phyloP scores from a whole-genome alignment of 768 basidiomycete genomes.

The Tricholoma sp. region DNA sequence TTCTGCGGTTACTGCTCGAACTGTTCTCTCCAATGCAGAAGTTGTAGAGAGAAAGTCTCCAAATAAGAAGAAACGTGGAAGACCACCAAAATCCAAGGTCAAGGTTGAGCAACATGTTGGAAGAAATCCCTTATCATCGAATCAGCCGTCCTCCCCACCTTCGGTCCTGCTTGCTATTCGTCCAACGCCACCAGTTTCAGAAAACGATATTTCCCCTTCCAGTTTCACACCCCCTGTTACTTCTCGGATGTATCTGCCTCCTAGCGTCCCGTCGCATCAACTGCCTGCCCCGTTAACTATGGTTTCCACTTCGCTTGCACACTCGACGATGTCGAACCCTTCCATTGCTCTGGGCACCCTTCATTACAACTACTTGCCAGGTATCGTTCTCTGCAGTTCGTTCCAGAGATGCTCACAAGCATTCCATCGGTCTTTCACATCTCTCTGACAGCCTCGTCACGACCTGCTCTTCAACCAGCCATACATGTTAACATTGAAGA shows the following conservation, averaged over 20 bases:
- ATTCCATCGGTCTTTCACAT: neutral
- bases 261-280: neutral
- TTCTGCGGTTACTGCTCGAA: neutral
- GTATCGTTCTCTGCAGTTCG: neutral
- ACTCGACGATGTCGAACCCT: neutral
- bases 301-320: neutral
- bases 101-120: neutral
- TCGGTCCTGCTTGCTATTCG: neutral
- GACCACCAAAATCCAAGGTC: constrained; percentile 3
- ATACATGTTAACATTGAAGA: neutral
- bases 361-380: neutral
- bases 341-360: neutral
- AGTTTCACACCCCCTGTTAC: neutral
- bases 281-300: neutral
- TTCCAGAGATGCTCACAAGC: neutral
- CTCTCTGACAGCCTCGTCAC: neutral
- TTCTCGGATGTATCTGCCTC: neutral
- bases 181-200: neutral
- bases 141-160: neutral
- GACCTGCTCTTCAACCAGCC: neutral
- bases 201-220: neutral
- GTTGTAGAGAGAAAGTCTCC: constrained; percentile 10
- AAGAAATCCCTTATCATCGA: neutral
- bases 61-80: constrained; percentile 7
- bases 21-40: neutral